A percentile compares a stretch with the other conserved stretches of the same genome.
These are phyloP conservation scores for Boechera retrofracta DNA, from an alignment of 345 rosid genomes.

Conservation along the genomic window DNA sequence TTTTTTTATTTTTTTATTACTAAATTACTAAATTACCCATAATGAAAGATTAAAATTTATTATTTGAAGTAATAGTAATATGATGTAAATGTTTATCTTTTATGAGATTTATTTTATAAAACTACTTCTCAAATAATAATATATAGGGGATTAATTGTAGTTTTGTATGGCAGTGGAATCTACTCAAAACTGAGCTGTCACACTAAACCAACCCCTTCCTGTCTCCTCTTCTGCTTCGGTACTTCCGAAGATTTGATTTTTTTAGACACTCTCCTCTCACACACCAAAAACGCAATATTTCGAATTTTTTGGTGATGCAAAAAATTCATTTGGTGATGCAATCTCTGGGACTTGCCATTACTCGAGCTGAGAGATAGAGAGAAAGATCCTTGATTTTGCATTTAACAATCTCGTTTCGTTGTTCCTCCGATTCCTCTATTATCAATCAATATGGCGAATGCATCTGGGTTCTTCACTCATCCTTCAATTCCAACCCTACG, in stretches of 20 bases:
- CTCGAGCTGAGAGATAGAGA: slow-evolving; percentile 26
- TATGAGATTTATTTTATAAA: no score
- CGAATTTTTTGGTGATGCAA: slow-evolving; percentile 5
- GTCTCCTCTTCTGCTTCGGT: slow-evolving; percentile 48
- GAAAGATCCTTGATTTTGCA: slow-evolving; percentile 39
- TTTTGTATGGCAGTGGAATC: slow-evolving; percentile 50
- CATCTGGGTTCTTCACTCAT: slow-evolving; percentile 65
- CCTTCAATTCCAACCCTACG: slow-evolving; percentile 65
- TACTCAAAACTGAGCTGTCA: slow-evolving; percentile 54
- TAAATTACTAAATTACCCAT: no score
- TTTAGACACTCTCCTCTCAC: slow-evolving; percentile 3
- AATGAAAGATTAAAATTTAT: no score
- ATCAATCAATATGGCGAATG: slow-evolving; percentile 67
- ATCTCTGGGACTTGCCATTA: slow-evolving; percentile 26
- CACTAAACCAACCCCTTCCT: slow-evolving; percentile 36
- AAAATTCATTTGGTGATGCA: slow-evolving; percentile 11
- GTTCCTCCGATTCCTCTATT: neutral
- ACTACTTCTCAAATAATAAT: no score
- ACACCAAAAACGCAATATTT: neutral
- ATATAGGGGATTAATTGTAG: neutral
- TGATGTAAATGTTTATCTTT: no score
- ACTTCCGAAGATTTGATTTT: slow-evolving; percentile 45
- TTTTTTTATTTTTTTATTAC: no score
- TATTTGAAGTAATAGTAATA: no score
- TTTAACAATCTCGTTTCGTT: neutral